Evolutionary conservation across 2,329 filamentous ascomycete species (phyloP).

Genomic region (Pyrenophora tritici-repentis): DNA sequence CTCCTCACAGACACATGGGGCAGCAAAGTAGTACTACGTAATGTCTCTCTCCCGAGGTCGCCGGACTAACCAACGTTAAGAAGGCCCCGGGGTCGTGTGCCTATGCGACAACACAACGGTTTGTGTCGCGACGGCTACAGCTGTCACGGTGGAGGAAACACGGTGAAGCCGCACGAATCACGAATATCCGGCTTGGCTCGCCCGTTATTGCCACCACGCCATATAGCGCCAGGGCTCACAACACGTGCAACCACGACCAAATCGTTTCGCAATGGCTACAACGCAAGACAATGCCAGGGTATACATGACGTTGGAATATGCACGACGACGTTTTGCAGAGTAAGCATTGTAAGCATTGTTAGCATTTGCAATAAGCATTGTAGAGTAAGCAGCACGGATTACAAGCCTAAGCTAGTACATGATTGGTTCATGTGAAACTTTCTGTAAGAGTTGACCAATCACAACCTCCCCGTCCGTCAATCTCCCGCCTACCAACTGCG

Average conservation of each 20-base stretch:
- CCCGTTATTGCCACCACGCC: conserved; percentile 13
- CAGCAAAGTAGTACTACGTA: not conserved
- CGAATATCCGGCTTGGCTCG: conserved; percentile 4
- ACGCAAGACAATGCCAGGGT: not conserved
- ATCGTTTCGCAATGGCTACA: no score
- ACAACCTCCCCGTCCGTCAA: conserved; percentile 1
- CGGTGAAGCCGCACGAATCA: conserved; percentile 13
- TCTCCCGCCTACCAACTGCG: conserved; percentile 30
- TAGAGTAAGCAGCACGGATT: not conserved
- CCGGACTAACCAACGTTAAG: not conserved
- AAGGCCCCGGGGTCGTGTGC: not conserved
- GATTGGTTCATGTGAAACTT: not conserved
- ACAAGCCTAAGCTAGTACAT: not conserved
- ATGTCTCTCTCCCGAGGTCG: not conserved
- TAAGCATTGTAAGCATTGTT: no score
- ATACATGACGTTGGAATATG: not conserved
- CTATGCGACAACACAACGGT: not conserved
- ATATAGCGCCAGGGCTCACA: not conserved
- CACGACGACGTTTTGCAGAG: not conserved
- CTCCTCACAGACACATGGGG: conserved; percentile 1
- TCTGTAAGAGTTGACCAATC: not conserved
- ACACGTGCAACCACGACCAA: no score
- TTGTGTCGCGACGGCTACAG: conserved; percentile 4
- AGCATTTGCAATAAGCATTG: no score
- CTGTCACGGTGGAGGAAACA: not conserved